Percentiles rank a stretch among this genome's conserved stretches.
These are phyloP conservation scores for Escallonia rubra DNA, from an alignment of 129 eudicot species.

Conservation along the genomic window DNA sequence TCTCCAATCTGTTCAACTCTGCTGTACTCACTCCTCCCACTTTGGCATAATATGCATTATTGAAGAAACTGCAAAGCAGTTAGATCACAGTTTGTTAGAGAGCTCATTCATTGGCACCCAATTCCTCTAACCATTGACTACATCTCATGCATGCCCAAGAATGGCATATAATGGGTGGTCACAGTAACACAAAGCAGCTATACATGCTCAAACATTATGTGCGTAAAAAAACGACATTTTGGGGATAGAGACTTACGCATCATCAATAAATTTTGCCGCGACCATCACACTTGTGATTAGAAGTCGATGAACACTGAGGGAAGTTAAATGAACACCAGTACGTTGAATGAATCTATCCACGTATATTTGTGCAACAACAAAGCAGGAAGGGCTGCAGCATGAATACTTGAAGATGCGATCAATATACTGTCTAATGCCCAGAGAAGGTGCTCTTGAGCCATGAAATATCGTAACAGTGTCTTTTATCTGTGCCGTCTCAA, in stretches of 20 bases:
- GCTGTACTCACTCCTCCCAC: constrained; percentile 75
- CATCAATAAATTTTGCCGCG: constrained; percentile 79
- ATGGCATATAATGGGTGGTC: no score
- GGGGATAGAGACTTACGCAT: constrained; percentile 53
- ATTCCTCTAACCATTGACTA: no score
- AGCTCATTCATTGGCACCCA: no score
- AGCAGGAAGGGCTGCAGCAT: constrained; percentile 80
- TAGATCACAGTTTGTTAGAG: background rate
- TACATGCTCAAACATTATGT: no score
- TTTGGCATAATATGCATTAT: constrained; percentile 71
- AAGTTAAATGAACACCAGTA: constrained; percentile 36
- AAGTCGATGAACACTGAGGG: constrained; percentile 73
- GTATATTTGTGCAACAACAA: constrained; percentile 60
- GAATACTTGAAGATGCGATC: constrained; percentile 67
- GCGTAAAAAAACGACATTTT: background rate
- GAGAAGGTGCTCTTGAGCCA: constrained; percentile 67
- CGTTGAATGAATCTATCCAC: constrained; percentile 51
- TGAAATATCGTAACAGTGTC: constrained; percentile 59
- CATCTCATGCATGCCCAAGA: no score
- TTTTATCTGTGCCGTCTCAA: constrained; percentile 36
- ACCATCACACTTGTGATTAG: constrained; percentile 68
- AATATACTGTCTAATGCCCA: constrained; percentile 59
- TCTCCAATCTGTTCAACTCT: constrained; percentile 64
- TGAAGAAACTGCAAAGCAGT: constrained; percentile 46
- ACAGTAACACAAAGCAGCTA: no score